Evolutionary conservation across 148 eudicot species (phyloP).

Genomic region (Vaccinium vitisidaea): DNA sequence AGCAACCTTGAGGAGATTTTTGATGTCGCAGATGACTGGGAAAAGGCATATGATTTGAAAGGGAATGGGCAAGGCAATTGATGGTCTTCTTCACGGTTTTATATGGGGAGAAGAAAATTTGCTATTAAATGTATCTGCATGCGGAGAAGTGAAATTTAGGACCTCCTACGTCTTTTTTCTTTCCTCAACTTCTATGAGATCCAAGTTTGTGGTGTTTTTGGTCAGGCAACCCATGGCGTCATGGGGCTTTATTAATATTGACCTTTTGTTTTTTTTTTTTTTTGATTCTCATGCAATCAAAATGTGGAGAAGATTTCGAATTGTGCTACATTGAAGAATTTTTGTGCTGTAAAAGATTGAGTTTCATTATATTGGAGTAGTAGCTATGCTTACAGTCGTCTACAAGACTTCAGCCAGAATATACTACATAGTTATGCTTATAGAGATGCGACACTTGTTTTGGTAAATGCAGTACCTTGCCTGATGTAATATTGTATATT

Average conservation of each 20-base stretch:
- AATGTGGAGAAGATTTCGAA: not conserved
- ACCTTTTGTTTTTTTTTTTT: not conserved
- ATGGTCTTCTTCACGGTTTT: not conserved
- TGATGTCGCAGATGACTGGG: slow-evolving; percentile 89
- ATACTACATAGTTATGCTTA: too few species aligned
- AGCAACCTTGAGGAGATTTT: slow-evolving; percentile 25
- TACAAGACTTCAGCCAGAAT: too few species aligned
- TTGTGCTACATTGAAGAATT: not conserved
- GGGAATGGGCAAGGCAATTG: not conserved
- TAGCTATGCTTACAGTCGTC: not conserved
- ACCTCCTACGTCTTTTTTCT: not conserved
- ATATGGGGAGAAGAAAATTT: not conserved
- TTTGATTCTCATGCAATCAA: not conserved
- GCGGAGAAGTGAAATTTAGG: not conserved
- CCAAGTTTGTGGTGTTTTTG: slow-evolving; percentile 9
- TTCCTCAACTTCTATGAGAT: not conserved
- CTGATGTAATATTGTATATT: too few species aligned
- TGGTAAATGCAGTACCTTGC: too few species aligned
- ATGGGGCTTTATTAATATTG: not conserved
- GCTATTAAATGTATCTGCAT: not conserved
- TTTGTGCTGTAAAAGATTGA: slow-evolving; percentile 1
- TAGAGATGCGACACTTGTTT: too few species aligned
- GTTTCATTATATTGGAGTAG: not conserved
- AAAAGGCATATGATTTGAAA: slow-evolving; percentile 65
- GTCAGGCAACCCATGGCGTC: not conserved